phyloP scores from a whole-genome alignment of 2,329 filamentous ascomycete species.

The Cladobotryum protrusum region DNA sequence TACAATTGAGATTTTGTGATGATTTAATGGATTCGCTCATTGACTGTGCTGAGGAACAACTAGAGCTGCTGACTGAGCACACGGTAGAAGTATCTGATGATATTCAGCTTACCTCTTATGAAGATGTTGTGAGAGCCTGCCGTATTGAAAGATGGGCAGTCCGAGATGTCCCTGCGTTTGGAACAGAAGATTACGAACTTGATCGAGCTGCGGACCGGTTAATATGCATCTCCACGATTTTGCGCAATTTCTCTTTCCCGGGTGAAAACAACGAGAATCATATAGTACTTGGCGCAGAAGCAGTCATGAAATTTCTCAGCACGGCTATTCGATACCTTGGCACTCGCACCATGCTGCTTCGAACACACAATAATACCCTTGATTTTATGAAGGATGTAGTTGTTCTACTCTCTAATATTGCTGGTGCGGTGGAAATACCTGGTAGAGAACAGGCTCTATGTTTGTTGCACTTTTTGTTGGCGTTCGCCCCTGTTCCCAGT shows the following conservation, averaged over 20 bases:
- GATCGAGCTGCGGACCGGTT: conserved; percentile 81
- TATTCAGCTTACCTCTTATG: conserved; percentile 76
- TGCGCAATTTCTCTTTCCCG: conserved; percentile 88
- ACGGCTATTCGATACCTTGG: conserved; percentile 80
- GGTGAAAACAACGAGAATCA: conserved; percentile 59
- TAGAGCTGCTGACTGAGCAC: conserved; percentile 78
- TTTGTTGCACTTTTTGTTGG: conserved; percentile 79
- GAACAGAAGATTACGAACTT: conserved; percentile 70
- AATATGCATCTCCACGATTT: conserved; percentile 83
- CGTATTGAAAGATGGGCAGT: conserved; percentile 66
- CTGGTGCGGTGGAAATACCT: conserved; percentile 72
- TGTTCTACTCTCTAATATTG: conserved; percentile 82
- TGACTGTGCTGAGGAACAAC: conserved; percentile 85
- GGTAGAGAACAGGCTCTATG: conserved; percentile 82
- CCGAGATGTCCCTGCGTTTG: conserved; percentile 67
- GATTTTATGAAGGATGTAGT: conserved; percentile 98
- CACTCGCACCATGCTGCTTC: conserved; percentile 79
- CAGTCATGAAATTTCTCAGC: conserved; percentile 77
- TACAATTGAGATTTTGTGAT: conserved; percentile 68
- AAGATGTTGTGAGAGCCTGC: conserved; percentile 78
- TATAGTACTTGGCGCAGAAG: conserved; percentile 62
- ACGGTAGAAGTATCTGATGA: conserved; percentile 81
- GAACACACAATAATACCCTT: conserved; percentile 75
- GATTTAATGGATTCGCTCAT: conserved; percentile 83
- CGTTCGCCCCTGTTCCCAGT: conserved; percentile 76